Evolutionary conservation across 192 early-diverging fungal species (phyloP).

Genomic region (Backusella westeae): DNA sequence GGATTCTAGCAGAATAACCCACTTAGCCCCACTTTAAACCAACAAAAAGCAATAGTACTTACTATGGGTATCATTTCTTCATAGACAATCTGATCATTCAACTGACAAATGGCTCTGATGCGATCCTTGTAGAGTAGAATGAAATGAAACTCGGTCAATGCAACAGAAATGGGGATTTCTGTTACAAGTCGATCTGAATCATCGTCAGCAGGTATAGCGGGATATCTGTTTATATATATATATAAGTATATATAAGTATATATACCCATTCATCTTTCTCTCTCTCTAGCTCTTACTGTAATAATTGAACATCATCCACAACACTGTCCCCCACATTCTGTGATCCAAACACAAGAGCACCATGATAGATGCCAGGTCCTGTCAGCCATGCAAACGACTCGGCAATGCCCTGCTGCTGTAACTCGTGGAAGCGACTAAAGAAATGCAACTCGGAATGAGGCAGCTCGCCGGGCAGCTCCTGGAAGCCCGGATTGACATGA

Average conservation of each 20-base stretch:
- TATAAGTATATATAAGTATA: background rate
- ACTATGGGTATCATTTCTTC: conserved; percentile 79
- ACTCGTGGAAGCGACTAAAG: conserved; percentile 65
- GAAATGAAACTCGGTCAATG: conserved; percentile 88
- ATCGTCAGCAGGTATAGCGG: conserved; percentile 39
- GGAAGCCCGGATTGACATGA: conserved; percentile 64
- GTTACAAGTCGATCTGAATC: conserved; percentile 26
- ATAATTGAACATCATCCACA: conserved; percentile 74
- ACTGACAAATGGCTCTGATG: conserved; percentile 72
- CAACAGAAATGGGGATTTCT: conserved; percentile 72
- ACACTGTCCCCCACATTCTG: conserved; percentile 77
- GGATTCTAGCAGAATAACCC: background rate
- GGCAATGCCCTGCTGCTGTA: conserved; percentile 62
- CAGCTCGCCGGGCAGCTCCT: conserved; percentile 55
- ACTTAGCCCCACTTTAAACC: background rate
- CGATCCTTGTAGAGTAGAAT: conserved; percentile 79
- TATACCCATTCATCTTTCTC: background rate
- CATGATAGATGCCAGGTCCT: conserved; percentile 84
- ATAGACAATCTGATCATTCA: conserved; percentile 82
- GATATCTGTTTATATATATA: conserved; percentile 40
- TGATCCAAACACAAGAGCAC: conserved; percentile 74
- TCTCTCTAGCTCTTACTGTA: conserved; percentile 59
- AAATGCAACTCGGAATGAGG: conserved; percentile 63
- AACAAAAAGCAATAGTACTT: background rate
- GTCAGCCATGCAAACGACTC: conserved; percentile 93